Conservation (phyloP, 768 basidiomycete genomes). For the Lanmaoa pseudosensibilis region DNA sequence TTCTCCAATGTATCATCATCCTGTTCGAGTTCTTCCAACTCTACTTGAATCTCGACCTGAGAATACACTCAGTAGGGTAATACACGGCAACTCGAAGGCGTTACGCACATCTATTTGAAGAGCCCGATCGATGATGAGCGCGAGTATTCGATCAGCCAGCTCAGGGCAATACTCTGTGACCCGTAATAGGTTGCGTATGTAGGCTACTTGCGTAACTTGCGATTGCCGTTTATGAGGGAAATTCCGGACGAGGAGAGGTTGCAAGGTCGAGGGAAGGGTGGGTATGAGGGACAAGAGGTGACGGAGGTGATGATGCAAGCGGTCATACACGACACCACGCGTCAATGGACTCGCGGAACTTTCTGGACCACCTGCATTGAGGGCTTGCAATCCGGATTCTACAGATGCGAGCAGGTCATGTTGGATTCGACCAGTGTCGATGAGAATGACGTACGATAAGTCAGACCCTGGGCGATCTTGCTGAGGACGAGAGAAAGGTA, state of each 20-base stretch:
- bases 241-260: conserved; percentile 77
- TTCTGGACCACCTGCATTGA: conserved; percentile 58
- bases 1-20: conserved; percentile 51
- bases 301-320: conserved; percentile 81
- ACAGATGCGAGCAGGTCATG: conserved; percentile 6
- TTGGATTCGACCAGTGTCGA: neutral
- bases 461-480: conserved; percentile 82
- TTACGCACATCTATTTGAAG: conserved; percentile 89
- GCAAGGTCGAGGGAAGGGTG: conserved; percentile 83
- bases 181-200: conserved; percentile 84
- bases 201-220: conserved; percentile 77
- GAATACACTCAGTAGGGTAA: neutral
- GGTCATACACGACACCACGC: conserved; percentile 78
- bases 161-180: conserved; percentile 88
- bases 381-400: conserved; percentile 74
- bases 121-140: conserved; percentile 88
- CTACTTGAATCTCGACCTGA: conserved; percentile 96
- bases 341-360: conserved; percentile 71
- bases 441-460: conserved; percentile 67
- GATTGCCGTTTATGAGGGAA: conserved; percentile 95
- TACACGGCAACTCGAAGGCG: neutral
- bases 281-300: conserved; percentile 90
- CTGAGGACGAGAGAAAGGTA: conserved; percentile 83
- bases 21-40: conserved; percentile 87
- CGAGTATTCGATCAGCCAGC: conserved; percentile 78